Evolutionary conservation across 345 rosid species (phyloP).

Genomic region (Salix arbutifolia): DNA sequence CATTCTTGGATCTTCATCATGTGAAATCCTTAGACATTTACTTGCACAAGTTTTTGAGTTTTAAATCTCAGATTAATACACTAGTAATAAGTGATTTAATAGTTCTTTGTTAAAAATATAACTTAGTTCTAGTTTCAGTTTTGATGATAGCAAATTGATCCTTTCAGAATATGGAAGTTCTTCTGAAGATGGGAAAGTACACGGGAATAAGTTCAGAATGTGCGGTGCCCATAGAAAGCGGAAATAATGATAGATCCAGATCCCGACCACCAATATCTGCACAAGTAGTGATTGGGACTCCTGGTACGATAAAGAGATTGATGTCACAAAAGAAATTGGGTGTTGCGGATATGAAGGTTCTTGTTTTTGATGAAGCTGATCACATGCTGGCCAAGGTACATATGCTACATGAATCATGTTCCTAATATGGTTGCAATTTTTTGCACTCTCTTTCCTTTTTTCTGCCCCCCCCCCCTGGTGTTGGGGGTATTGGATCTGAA

Average conservation of each 20-base stretch:
- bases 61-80: too few relatives aligned
- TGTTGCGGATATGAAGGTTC: constrained; percentile 50
- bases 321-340: constrained; percentile 61
- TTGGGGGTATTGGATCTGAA: too few relatives aligned
- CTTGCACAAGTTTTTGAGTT: too few relatives aligned
- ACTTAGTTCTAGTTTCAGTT: background rate
- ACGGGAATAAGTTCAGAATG: constrained; percentile 69
- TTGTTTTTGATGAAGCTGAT: constrained; percentile 97
- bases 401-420: background rate
- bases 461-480: too few relatives aligned
- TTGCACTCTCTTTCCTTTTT: too few relatives aligned
- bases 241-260: constrained; percentile 29
- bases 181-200: constrained; percentile 86
- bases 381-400: constrained; percentile 88
- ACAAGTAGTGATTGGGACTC: constrained; percentile 92
- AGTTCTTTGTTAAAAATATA: too few relatives aligned
- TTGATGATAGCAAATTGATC: background rate
- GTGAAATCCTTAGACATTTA: too few relatives aligned
- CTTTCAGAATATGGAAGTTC: constrained; percentile 82
- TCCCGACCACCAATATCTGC: constrained; percentile 47
- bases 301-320: constrained; percentile 86
- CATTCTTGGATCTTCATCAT: too few relatives aligned
- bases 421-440: background rate
- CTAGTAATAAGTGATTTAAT: too few relatives aligned
- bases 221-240: constrained; percentile 65